Evolutionary conservation across 345 rosid species (phyloP), one percentile per base, ranked within the genome.

Genomic region (Triadica sebifera): DNA sequence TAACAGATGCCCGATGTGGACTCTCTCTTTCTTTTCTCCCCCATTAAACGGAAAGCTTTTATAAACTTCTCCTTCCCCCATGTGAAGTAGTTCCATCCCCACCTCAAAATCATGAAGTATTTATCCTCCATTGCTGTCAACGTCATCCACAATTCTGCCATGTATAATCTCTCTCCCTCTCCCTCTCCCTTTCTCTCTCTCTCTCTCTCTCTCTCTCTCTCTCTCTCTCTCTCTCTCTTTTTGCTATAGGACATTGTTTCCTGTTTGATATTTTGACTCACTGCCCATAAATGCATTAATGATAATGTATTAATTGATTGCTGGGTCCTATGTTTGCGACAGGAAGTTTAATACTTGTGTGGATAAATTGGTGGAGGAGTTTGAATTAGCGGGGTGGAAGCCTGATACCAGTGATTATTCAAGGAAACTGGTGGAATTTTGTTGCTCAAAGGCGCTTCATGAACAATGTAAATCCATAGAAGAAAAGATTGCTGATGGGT

Each of bases 51-150:
- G 19, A 52, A 22, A 34, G 29, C 25, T 46, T 29, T 43, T 65
- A 0, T n/a, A n/a, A 8, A 22, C 34, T 13, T 73, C 62, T 56
- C n/a, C 12, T 19, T 50, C 19, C 49, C 39, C 34, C 10, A 43
- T 43, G 7, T 13, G 22, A 52, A 52, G n/a, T 8, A 43, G 20
- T 52, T 52, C 61, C 24, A 55, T 45, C 15, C 19, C 25, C 38
- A 19, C 52, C 4, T 12, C 12, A 47, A 80, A 6, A 81, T 70
- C 73, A 89, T 75, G 89, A 91, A 93, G 89, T 91, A 87, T 71
- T 84, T 88, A 19, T 95, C 98, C 81, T 82, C 96, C 93, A 73
- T 87, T 77, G 97, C 98, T 17, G 86, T 81, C 78, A 87, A 83
- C 80, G 86, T 93, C 72, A 85, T 93, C 59, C 81, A 71, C 29